Percentiles rank a stretch among this genome's conserved stretches.
phyloP scores from a whole-genome alignment of 1,284 basidiomycete species.

The Ganoderma sinense region DNA sequence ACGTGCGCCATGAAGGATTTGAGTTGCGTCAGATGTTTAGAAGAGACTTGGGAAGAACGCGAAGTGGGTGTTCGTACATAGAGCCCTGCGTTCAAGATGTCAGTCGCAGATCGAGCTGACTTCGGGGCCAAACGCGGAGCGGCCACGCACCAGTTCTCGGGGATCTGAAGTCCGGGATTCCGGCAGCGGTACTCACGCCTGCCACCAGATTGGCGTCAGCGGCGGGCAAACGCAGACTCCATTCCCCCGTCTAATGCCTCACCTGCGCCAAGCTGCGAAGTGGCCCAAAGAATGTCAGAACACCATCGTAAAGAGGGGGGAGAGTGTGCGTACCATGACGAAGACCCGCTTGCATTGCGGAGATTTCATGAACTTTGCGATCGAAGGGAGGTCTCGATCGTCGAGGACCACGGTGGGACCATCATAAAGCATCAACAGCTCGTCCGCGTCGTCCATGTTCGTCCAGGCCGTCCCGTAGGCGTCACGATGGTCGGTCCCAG shows the following conservation, averaged over 20 bases:
- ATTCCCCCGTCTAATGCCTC: neutral
- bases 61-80: constrained; percentile 49
- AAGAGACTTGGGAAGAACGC: constrained; percentile 7
- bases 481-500: neutral
- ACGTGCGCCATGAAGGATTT: constrained; percentile 5
- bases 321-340: constrained; percentile 66
- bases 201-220: constrained; percentile 6
- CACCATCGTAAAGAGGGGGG: neutral
- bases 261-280: constrained; percentile 25
- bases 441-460: constrained; percentile 28
- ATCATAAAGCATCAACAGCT: constrained; percentile 34
- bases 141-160: constrained; percentile 69
- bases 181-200: constrained; percentile 83
- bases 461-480: neutral
- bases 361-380: constrained; percentile 76
- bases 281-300: neutral
- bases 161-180: constrained; percentile 84
- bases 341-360: constrained; percentile 70
- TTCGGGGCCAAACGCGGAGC: constrained; percentile 3
- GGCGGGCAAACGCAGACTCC: constrained; percentile 4
- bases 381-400: constrained; percentile 46
- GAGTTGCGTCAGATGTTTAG: neutral
- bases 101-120: neutral
- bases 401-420: constrained; percentile 43
- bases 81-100: constrained; percentile 50